Evolutionary conservation across 2,329 filamentous ascomycete species (phyloP), one percentile per base, ranked within the genome.

Genomic region (Trichoderma simmonsii): DNA sequence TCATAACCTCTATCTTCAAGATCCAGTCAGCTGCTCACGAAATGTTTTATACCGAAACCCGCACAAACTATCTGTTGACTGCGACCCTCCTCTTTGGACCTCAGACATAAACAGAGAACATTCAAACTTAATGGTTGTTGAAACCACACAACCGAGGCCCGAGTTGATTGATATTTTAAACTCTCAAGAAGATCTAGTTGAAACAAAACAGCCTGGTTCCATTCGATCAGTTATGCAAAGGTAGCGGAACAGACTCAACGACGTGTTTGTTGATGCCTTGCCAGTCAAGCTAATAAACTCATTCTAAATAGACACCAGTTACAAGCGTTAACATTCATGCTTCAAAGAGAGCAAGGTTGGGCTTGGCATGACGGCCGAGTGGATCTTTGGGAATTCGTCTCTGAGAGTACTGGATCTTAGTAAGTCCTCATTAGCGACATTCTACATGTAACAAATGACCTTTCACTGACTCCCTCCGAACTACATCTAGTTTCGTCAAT

Each of bases 321-420:
- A 51, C 81, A 84, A 63, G 84, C 83, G 0, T 74, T 86, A 1
- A 81, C 80, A 0, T 85, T 85, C 63, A 82, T 85, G 82, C 66
- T 80, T 0, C 75, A 74, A 2, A 76, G 83, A 18, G 84, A 85
- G 63, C 67, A 65, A 0, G 82, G 82, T 0, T 83, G 83, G 82
- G 73, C 70, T 0, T 79, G 81, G 18, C 66, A 79, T 18, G 72
- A 73, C 0, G 43, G 56, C 0, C 54, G 71, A 4, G 71, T 73
- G 3, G 82, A 83, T 54, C 62, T 84, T 1, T 84, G 83, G 83
- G 77, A 73, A 5, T 57, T 72, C 2, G 74, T 79, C 4, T 75
- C 26, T 2, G 72, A 72, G 3, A 66, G 73, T 21, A 75, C 74
- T 4, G 67, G 73, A 6, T 73, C 63, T 12, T 28, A 56, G 63